Conservation (phyloP, 192 early-diverging fungal genomes). For the Geranomyces variabilis region DNA sequence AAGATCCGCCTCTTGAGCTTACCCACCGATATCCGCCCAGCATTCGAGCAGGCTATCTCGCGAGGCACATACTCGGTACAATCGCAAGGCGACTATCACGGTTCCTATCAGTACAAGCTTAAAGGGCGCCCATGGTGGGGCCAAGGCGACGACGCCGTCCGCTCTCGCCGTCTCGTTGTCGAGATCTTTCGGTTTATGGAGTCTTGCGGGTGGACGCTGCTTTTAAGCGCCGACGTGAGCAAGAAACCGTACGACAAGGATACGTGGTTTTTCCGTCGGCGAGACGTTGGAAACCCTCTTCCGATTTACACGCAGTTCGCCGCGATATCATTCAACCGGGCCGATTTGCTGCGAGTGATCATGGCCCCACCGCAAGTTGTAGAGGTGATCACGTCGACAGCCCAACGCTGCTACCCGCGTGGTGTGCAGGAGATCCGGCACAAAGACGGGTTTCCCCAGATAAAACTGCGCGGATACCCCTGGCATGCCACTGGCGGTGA, state of each 20-base stretch:
- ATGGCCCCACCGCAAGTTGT: neutral
- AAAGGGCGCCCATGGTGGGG: constrained; percentile 17
- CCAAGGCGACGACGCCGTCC: constrained; percentile 8
- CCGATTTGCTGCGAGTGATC: constrained; percentile 25
- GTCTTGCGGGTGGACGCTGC: constrained; percentile 13
- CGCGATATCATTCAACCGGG: constrained; percentile 18
- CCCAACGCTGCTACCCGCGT: neutral
- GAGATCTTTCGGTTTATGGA: constrained; percentile 18
- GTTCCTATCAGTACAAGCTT: constrained; percentile 16
- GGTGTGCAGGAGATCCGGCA: neutral
- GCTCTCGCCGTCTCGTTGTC: neutral
- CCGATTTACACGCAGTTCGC: neutral
- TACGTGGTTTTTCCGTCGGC: constrained; percentile 1
- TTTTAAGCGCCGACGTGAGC: neutral
- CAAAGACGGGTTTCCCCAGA: constrained; percentile 4
- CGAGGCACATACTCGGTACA: constrained; percentile 1
- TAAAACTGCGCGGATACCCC: constrained; percentile 18
- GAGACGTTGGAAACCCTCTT: neutral
- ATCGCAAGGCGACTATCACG: neutral
- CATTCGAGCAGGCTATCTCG: neutral
- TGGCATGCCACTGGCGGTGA: constrained; percentile 25
- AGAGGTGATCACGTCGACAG: neutral
- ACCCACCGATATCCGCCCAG: neutral
- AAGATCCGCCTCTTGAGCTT: constrained; percentile 13
- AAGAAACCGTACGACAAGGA: constrained; percentile 24